phyloP scores from a whole-genome alignment of 2,329 filamentous ascomycete genomes.

The Fusarium sp. region DNA sequence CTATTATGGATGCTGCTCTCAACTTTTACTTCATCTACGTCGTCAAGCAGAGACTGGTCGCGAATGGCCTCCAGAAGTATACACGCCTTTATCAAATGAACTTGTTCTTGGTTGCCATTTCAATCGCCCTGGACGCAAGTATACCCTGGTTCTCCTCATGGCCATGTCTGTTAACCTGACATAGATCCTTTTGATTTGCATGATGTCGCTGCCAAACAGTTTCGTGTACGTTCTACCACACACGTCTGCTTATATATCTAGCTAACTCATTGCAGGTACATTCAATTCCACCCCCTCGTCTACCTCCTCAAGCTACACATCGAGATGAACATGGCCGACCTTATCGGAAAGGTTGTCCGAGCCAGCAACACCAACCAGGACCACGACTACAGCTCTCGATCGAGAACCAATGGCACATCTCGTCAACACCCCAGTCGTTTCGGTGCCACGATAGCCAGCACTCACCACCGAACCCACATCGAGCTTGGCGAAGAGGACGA shows the following conservation, averaged over 20 bases:
- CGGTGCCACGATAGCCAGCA: constrained; percentile 29
- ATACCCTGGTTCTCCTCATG: no score
- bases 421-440: constrained; percentile 31
- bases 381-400: constrained; percentile 35
- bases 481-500: constrained; percentile 42
- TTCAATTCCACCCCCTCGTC: constrained; percentile 44
- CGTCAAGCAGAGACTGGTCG: constrained; percentile 57
- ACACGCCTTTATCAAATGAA: constrained; percentile 55
- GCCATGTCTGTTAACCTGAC: background rate
- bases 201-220: constrained; percentile 44
- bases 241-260: background rate
- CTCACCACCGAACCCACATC: constrained; percentile 39
- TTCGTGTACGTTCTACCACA: constrained; percentile 34
- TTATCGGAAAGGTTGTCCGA: constrained; percentile 42
- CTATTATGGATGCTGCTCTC: constrained; percentile 57
- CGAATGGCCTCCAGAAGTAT: constrained; percentile 61
- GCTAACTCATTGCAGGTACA: constrained; percentile 27
- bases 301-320: constrained; percentile 44
- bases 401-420: constrained; percentile 16
- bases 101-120: constrained; percentile 42
- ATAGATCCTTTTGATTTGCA: constrained; percentile 38
- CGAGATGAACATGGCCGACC: constrained; percentile 45
- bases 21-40: constrained; percentile 59
- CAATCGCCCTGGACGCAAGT: constrained; percentile 43
- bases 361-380: constrained; percentile 32